These are phyloP conservation scores for Corchorus olitorius DNA, from an alignment of 345 rosid species.

Conservation along the genomic window DNA sequence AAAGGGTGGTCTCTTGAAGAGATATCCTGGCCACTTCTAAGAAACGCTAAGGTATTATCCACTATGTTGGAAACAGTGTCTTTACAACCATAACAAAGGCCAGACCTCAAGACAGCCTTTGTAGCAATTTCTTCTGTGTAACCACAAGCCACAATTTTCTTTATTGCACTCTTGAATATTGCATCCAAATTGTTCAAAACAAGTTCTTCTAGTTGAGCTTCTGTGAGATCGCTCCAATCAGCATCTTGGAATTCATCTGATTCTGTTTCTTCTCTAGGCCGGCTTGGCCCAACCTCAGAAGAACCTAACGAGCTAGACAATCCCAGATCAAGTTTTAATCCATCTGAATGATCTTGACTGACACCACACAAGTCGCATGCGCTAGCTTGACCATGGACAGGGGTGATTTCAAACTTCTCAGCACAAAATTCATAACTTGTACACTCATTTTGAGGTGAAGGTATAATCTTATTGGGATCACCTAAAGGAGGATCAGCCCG, in stretches of 20 bases:
- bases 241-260: constrained; percentile 57
- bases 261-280: constrained; percentile 46
- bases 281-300: constrained; percentile 51
- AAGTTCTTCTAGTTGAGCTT: constrained; percentile 73
- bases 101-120: constrained; percentile 65
- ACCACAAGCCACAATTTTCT: constrained; percentile 55
- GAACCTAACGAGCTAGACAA: constrained; percentile 40
- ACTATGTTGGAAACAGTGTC: constrained; percentile 68
- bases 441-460: constrained; percentile 44
- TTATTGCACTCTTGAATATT: constrained; percentile 66
- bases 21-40: constrained; percentile 60
- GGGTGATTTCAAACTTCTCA: constrained; percentile 55
- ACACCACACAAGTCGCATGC: constrained; percentile 50
- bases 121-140: constrained; percentile 60
- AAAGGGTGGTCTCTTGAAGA: constrained; percentile 52
- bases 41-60: constrained; percentile 66
- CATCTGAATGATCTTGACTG: constrained; percentile 46
- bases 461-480: constrained; percentile 38
- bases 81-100: constrained; percentile 67
- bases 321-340: constrained; percentile 67
- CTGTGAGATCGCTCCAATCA: constrained; percentile 85
- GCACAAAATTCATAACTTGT: constrained; percentile 63
- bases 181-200: constrained; percentile 63
- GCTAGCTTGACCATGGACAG: constrained; percentile 40
- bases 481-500: constrained; percentile 73